Percentiles rank a stretch among this genome's conserved stretches.
These are phyloP conservation scores for Saccharomycopsis schoenii DNA, from an alignment of 805 yeast genomes.

Conservation along the genomic window DNA sequence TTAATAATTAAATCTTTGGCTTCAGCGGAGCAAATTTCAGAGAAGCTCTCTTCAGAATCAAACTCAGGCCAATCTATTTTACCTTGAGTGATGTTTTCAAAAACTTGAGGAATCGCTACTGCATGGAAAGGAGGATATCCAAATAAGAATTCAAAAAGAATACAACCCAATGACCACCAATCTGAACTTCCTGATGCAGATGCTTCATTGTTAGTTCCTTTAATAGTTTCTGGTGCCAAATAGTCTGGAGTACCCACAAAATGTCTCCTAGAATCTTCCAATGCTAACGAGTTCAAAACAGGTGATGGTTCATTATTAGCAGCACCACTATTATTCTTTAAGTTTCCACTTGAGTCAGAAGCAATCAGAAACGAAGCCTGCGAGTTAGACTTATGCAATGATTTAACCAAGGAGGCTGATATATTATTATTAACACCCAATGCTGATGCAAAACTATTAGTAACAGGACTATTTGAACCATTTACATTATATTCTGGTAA, in stretches of 20 bases:
- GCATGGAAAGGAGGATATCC: constrained; percentile 96
- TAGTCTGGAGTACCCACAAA: constrained; percentile 98
- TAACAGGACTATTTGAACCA: neutral
- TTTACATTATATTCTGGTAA: neutral
- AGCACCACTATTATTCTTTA: neutral
- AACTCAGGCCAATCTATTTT: constrained; percentile 79
- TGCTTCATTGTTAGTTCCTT: constrained; percentile 73
- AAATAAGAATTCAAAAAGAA: constrained; percentile 79
- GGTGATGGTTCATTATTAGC: constrained; percentile 23
- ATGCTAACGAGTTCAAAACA: constrained; percentile 37
- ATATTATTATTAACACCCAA: constrained; percentile 11
- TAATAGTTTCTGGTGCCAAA: constrained; percentile 91
- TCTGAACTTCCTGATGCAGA: constrained; percentile 43
- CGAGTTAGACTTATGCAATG: constrained; percentile 40
- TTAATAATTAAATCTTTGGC: constrained; percentile 67
- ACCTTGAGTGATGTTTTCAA: constrained; percentile 66
- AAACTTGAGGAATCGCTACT: constrained; percentile 66
- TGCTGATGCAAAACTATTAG: constrained; percentile 7
- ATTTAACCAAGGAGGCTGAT: constrained; percentile 35
- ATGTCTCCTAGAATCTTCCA: constrained; percentile 42
- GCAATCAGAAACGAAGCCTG: constrained; percentile 48
- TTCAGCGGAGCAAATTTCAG: constrained; percentile 30
- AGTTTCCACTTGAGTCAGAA: constrained; percentile 29
- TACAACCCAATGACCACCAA: constrained; percentile 99
- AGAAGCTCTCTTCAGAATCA: constrained; percentile 44